Evolutionary conservation across 2,329 filamentous ascomycete genomes (phyloP).

Genomic region (Alternaria incomplexa): DNA sequence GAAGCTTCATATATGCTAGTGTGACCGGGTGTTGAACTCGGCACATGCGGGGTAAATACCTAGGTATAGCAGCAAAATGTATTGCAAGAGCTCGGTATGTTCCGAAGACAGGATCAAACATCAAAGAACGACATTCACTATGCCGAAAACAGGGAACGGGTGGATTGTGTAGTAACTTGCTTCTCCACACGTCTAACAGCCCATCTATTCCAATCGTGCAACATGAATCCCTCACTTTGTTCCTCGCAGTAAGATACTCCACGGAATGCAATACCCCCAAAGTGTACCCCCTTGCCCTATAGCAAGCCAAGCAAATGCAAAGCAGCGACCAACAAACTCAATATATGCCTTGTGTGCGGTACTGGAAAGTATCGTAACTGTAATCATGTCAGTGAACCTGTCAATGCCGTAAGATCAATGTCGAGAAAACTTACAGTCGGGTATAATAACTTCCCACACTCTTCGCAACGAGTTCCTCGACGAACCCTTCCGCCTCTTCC

Average conservation of each 20-base stretch:
- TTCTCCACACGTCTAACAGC: not conserved
- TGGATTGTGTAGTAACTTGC: not conserved
- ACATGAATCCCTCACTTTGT: not conserved
- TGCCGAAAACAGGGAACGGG: not conserved
- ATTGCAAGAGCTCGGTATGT: not conserved
- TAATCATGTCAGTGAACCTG: no score
- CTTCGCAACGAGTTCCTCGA: slow-evolving; percentile 82
- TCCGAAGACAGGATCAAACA: not conserved
- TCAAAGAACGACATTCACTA: not conserved
- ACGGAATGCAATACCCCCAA: not conserved
- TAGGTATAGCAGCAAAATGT: not conserved
- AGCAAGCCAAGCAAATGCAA: not conserved
- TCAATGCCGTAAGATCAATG: no score
- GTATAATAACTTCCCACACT: slow-evolving; percentile 87
- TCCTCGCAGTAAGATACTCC: not conserved
- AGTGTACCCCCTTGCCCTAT: not conserved
- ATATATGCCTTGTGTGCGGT: slow-evolving; percentile 86
- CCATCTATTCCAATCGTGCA: not conserved
- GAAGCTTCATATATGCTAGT: not conserved
- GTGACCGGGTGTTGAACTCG: not conserved
- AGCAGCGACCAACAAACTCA: slow-evolving; percentile 49
- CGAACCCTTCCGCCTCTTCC: slow-evolving; percentile 80
- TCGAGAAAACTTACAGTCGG: slow-evolving; percentile 64
- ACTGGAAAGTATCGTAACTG: slow-evolving; percentile 86
- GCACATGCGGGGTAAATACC: not conserved